A percentile compares a stretch with the other conserved stretches of the same genome.
phyloP scores from a whole-genome alignment of 179 eudicot species.

The Gypsophila paniculata region DNA sequence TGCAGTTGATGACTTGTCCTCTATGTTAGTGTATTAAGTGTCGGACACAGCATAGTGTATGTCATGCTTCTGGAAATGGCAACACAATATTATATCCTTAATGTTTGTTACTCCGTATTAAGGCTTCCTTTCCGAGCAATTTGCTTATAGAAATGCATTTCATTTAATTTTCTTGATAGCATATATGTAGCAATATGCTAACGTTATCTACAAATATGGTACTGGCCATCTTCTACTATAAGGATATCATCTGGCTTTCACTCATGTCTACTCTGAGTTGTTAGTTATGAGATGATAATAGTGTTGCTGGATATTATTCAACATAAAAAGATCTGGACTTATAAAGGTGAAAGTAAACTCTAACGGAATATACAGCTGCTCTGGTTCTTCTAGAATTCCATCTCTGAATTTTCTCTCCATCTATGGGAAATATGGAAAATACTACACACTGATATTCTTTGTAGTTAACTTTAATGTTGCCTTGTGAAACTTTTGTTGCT shows the following conservation, averaged over 20 bases:
- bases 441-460: background rate
- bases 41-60: too few species aligned
- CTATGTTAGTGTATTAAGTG: background rate
- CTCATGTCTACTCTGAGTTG: background rate
- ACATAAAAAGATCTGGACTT: background rate
- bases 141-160: background rate
- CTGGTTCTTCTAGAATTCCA: conserved; percentile 2
- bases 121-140: background rate
- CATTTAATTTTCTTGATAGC: background rate
- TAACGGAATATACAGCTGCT: background rate
- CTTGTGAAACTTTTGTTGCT: conserved; percentile 19
- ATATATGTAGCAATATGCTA: too few species aligned
- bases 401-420: background rate
- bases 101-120: background rate
- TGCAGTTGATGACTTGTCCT: background rate
- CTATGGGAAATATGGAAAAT: background rate
- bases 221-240: background rate
- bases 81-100: background rate
- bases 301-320: background rate
- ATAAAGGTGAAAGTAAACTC: background rate
- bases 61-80: background rate
- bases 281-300: conserved; percentile 3
- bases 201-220: background rate
- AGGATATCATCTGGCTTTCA: background rate
- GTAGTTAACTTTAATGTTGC: background rate